Evolutionary conservation across 805 yeast species (phyloP).

Genomic region (Ogataea parapolymorpha): DNA sequence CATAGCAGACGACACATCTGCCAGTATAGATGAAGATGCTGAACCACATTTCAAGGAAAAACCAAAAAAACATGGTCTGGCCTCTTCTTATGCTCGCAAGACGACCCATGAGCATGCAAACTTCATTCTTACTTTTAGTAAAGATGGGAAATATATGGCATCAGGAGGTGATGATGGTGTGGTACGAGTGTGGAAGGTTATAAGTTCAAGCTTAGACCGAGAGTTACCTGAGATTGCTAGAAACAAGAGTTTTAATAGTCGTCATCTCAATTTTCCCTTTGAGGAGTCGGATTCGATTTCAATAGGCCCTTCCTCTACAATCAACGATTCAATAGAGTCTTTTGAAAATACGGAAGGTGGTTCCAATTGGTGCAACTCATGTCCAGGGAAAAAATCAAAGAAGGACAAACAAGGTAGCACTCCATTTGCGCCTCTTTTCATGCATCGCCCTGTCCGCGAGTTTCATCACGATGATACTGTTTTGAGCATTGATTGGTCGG

Average conservation of each 20-base stretch:
- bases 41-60: constrained; percentile 5
- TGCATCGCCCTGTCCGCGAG: constrained; percentile 55
- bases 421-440: constrained; percentile 73
- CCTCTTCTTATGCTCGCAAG: constrained; percentile 2
- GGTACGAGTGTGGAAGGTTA: constrained; percentile 75
- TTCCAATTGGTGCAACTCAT: background rate
- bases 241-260: background rate
- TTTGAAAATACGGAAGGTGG: background rate
- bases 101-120: constrained; percentile 43
- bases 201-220: constrained; percentile 68
- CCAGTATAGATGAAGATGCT: constrained; percentile 8
- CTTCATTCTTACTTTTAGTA: constrained; percentile 71
- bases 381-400: constrained; percentile 8
- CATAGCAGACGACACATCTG: constrained; percentile 2
- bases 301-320: constrained; percentile 14
- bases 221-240: constrained; percentile 8
- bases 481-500: constrained; percentile 82
- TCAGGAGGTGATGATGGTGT: constrained; percentile 76
- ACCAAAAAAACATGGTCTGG: constrained; percentile 1
- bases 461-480: constrained; percentile 66
- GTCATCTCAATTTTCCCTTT: background rate
- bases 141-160: constrained; percentile 80
- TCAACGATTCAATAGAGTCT: constrained; percentile 12
- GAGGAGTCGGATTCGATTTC: constrained; percentile 14
- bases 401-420: constrained; percentile 23